Conservation (phyloP, 23 red algal genomes). For the Chondrus crispus region DNA sequence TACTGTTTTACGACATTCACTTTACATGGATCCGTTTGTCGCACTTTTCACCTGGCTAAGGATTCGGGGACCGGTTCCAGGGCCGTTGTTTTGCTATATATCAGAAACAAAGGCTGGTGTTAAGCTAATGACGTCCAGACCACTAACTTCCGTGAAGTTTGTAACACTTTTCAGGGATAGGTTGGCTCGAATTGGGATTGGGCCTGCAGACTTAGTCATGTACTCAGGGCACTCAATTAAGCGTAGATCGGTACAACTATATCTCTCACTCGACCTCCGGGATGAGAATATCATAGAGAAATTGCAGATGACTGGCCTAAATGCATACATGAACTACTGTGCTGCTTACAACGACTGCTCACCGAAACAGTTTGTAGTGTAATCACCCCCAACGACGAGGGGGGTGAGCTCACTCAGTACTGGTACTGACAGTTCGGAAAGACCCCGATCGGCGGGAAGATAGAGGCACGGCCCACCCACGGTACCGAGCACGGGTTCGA, state of each 20-base stretch:
- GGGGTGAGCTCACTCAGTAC: too few species aligned
- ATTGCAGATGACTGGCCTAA: not conserved
- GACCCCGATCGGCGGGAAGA: too few species aligned
- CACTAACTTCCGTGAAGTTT: not conserved
- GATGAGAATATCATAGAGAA: not conserved
- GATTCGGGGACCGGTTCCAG: not conserved
- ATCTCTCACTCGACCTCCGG: not conserved
- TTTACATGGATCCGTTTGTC: not conserved
- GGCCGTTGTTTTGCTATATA: not conserved
- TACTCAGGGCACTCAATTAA: not conserved
- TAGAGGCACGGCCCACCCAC: too few species aligned
- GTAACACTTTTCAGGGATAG: not conserved
- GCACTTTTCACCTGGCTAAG: not conserved
- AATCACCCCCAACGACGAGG: too few species aligned
- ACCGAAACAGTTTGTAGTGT: too few species aligned
- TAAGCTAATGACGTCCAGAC: not conserved
- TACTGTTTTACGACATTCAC: not conserved
- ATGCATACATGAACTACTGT: not conserved
- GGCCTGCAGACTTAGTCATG: not conserved
- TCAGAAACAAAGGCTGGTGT: not conserved
- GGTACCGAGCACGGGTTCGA: too few species aligned
- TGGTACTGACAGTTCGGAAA: too few species aligned
- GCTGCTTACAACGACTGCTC: conserved; percentile 20
- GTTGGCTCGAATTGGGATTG: not conserved
- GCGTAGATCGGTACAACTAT: not conserved